These are phyloP conservation scores for Naematelia aurantialba DNA, from an alignment of 768 basidiomycete species.

Conservation along the genomic window DNA sequence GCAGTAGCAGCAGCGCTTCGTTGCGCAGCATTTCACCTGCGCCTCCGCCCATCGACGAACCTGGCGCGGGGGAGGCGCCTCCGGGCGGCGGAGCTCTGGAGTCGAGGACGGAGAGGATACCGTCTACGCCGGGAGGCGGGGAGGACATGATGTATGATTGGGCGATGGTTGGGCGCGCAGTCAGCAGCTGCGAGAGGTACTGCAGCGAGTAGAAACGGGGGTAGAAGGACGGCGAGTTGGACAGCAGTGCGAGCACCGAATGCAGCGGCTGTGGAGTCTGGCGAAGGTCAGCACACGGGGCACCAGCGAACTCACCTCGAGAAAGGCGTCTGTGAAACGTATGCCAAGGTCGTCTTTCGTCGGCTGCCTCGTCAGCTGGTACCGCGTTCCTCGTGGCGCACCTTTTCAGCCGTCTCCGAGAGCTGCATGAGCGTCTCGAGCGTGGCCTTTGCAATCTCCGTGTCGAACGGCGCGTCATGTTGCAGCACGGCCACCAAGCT, in stretches of 20 bases:
- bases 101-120: slow-evolving; percentile 54
- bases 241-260: slow-evolving; percentile 70
- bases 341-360: slow-evolving; percentile 68
- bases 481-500: slow-evolving; percentile 76
- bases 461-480: slow-evolving; percentile 84
- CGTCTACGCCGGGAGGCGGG: slow-evolving; percentile 57
- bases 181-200: slow-evolving; percentile 70
- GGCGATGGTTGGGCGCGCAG: slow-evolving; percentile 73
- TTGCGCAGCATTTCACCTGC: slow-evolving; percentile 48
- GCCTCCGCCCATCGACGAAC: slow-evolving; percentile 31
- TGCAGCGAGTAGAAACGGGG: slow-evolving; percentile 79
- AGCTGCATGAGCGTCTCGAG: slow-evolving; percentile 82
- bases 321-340: slow-evolving; percentile 74
- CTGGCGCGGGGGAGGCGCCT: slow-evolving; percentile 7
- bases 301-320: slow-evolving; percentile 53
- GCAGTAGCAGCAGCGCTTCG: slow-evolving; percentile 78
- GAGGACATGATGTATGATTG: slow-evolving; percentile 90
- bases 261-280: slow-evolving; percentile 65
- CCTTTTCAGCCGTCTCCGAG: slow-evolving; percentile 65
- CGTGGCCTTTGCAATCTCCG: slow-evolving; percentile 85
- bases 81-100: slow-evolving; percentile 18
- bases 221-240: slow-evolving; percentile 71
- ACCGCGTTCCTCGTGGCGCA: slow-evolving; percentile 8
- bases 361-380: slow-evolving; percentile 27
- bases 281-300: slow-evolving; percentile 2